These are phyloP conservation scores for Acanthamoeba culbertsoni DNA, from an alignment of 208 protist genomes.

Conservation along the genomic window DNA sequence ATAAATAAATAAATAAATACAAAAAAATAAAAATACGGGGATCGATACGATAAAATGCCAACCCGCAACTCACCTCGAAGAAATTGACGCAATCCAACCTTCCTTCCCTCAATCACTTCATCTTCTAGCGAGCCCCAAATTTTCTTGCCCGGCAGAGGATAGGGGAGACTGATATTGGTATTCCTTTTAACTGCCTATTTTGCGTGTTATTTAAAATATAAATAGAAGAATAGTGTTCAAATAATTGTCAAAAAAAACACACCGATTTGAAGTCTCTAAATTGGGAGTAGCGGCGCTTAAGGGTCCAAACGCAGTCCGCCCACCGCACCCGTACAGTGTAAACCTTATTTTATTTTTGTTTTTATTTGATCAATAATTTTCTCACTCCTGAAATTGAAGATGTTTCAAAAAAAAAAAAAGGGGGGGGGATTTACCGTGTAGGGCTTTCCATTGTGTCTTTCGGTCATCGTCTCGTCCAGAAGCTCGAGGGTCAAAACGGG, in stretches of 20 bases:
- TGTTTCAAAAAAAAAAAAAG: background rate
- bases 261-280: background rate
- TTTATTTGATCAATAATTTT: background rate
- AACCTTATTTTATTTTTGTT: background rate
- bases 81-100: background rate
- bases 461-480: background rate
- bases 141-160: background rate
- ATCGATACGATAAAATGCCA: too few species aligned
- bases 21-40: background rate
- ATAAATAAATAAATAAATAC: background rate
- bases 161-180: background rate
- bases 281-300: slow-evolving; percentile 6
- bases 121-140: background rate
- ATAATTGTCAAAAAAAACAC: background rate
- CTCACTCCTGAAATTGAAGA: background rate
- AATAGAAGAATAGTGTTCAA: background rate
- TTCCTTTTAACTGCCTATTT: background rate
- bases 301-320: background rate
- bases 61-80: background rate
- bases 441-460: background rate
- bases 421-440: slow-evolving; percentile 38
- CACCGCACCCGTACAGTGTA: background rate
- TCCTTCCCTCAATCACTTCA: background rate
- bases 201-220: background rate
- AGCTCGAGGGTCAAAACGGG: background rate